Percentiles rank a stretch among this genome's conserved stretches.
Evolutionary conservation across 2,329 filamentous ascomycete genomes (phyloP).

Genomic region (Incumbomyces delicatus): DNA sequence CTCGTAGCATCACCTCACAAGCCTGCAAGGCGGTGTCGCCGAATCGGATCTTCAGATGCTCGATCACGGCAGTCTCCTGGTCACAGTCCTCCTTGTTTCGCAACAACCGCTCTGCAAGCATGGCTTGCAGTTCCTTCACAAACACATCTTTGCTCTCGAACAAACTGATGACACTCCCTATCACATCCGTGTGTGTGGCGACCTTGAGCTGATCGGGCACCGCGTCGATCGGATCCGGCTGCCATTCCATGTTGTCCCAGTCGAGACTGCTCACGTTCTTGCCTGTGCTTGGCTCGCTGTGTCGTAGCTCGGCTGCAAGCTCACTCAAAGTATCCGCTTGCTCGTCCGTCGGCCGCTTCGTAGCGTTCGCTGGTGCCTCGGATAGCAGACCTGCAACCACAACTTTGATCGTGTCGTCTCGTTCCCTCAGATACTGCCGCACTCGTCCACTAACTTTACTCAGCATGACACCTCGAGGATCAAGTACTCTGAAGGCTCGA

Average conservation of each 20-base stretch:
- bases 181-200: conserved; percentile 71
- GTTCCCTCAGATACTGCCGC: conserved; percentile 51
- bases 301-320: conserved; percentile 29
- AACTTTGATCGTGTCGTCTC: conserved; percentile 56
- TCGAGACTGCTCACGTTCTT: conserved; percentile 58
- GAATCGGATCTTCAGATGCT: conserved; percentile 79
- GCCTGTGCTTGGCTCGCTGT: conserved; percentile 27
- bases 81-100: conserved; percentile 58
- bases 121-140: conserved; percentile 83
- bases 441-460: conserved; percentile 58
- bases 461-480: conserved; percentile 55
- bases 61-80: conserved; percentile 72
- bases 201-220: conserved; percentile 84
- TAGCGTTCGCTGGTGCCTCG: conserved; percentile 36
- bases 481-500: conserved; percentile 52
- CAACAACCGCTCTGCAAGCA: conserved; percentile 73
- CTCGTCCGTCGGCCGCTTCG: conserved; percentile 22
- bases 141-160: conserved; percentile 86
- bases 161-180: conserved; percentile 78
- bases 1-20: conserved; percentile 94
- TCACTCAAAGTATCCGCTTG: conserved; percentile 29
- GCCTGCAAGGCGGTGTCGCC: conserved; percentile 78
- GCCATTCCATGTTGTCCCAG: conserved; percentile 89
- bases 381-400: conserved; percentile 56
- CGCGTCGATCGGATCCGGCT: conserved; percentile 85